Percentiles rank a stretch among this genome's conserved stretches.
Evolutionary conservation across 208 protist genomes (phyloP).

Genomic region (Trypanosoma platydactyli): DNA sequence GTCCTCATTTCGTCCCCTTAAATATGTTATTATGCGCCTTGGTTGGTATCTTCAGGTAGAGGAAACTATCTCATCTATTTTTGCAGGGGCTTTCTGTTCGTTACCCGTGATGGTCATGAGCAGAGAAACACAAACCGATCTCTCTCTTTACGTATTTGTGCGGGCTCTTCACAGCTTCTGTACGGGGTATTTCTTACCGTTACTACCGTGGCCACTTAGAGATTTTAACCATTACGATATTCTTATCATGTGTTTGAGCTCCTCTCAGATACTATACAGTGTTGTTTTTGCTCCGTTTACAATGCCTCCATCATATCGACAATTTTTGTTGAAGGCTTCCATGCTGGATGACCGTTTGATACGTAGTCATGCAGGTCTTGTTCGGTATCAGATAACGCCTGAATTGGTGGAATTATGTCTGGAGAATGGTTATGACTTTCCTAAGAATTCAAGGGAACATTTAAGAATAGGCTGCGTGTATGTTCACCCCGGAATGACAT

Average conservation of each 20-base stretch:
- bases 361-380: conserved; percentile 56
- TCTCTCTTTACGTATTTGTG: conserved; percentile 80
- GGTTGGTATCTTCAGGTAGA: conserved; percentile 30
- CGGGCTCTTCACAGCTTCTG: conserved; percentile 67
- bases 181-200: conserved; percentile 58
- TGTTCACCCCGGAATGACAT: conserved; percentile 58
- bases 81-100: conserved; percentile 65
- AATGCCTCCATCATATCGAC: conserved; percentile 72
- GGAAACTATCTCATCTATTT: conserved; percentile 43
- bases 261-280: conserved; percentile 77
- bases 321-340: conserved; percentile 62
- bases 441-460: conserved; percentile 24
- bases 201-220: conserved; percentile 43
- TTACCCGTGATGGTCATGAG: conserved; percentile 78
- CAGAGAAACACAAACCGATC: conserved; percentile 63
- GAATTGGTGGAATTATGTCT: conserved; percentile 68
- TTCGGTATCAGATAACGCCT: conserved; percentile 56
- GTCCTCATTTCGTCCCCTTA: conserved; percentile 66
- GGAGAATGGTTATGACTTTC: conserved; percentile 32
- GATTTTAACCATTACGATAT: conserved; percentile 82
- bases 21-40: conserved; percentile 41
- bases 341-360: conserved; percentile 68
- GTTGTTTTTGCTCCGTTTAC: conserved; percentile 70
- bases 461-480: conserved; percentile 44
- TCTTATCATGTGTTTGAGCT: conserved; percentile 74